Evolutionary conservation across 140 eudicot genomes (phyloP).

Genomic region (Ambrosia hybrid): DNA sequence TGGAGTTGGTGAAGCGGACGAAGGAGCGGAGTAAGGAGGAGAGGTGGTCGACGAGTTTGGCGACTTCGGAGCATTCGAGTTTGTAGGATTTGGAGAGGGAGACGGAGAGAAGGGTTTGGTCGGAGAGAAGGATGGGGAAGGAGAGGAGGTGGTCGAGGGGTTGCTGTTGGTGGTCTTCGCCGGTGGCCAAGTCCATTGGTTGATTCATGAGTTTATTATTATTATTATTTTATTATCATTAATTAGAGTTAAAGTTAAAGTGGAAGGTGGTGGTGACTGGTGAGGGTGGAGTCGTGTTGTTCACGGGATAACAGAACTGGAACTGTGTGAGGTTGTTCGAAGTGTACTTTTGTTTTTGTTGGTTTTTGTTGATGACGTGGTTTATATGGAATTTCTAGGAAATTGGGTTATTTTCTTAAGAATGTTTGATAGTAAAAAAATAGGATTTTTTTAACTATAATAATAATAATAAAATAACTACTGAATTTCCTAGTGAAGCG

Average conservation of each 20-base stretch:
- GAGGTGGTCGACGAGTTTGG: slow-evolving; percentile 38
- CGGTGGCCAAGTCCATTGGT: slow-evolving; percentile 36
- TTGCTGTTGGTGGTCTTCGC: slow-evolving; percentile 27
- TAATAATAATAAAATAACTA: too few relatives aligned
- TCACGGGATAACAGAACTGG: neutral
- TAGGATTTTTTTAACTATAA: too few relatives aligned
- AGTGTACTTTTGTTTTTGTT: slow-evolving; percentile 3
- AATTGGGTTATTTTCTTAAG: neutral
- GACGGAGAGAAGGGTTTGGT: slow-evolving; percentile 39
- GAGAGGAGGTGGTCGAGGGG: slow-evolving; percentile 48
- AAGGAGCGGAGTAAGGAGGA: slow-evolving; percentile 53
- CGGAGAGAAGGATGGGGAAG: slow-evolving; percentile 43
- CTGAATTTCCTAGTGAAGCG: too few relatives aligned
- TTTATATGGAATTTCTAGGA: neutral
- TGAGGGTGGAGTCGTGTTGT: neutral
- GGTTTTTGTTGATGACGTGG: neutral
- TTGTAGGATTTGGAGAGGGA: slow-evolving; percentile 38
- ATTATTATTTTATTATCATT: too few relatives aligned
- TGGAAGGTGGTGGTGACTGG: too few relatives aligned
- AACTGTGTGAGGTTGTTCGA: neutral
- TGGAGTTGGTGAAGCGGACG: slow-evolving; percentile 43
- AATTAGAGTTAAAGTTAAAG: too few relatives aligned
- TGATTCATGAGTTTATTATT: too few relatives aligned
- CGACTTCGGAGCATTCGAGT: slow-evolving; percentile 40
- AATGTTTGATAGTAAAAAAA: neutral